A percentile compares a stretch with the other conserved stretches of the same genome.
Conservation (phyloP, 805 yeast genomes). For the Candida nonsorbophila region DNA sequence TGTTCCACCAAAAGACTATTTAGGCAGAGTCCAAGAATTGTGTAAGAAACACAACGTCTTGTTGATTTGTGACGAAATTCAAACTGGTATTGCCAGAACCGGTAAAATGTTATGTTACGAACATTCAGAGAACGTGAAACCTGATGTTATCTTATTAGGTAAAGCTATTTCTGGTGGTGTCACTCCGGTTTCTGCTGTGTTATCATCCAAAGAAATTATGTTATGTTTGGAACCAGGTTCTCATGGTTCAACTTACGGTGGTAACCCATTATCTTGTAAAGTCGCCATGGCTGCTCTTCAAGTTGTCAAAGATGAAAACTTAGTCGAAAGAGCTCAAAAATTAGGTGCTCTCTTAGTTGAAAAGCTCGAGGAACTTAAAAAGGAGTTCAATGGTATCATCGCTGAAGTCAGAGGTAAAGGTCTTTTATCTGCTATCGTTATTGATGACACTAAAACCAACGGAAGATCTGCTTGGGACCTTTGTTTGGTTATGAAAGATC, state of each 20-base stretch:
- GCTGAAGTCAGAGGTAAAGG: conserved; percentile 79
- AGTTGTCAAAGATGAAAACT: conserved; percentile 82
- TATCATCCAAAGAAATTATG: conserved; percentile 89
- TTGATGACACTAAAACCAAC: conserved; percentile 75
- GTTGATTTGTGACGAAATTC: conserved; percentile 94
- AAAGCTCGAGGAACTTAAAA: conserved; percentile 50
- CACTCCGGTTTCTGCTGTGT: conserved; percentile 84
- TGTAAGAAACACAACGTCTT: conserved; percentile 82
- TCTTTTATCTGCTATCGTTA: conserved; percentile 83
- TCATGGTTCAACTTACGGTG: conserved; percentile 97
- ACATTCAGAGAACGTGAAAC: conserved; percentile 73
- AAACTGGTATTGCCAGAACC: conserved; percentile 96
- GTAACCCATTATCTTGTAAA: conserved; percentile 90
- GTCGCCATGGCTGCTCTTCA: conserved; percentile 91
- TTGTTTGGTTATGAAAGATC: conserved; percentile 80
- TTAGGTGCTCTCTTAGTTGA: conserved; percentile 67
- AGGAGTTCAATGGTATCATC: conserved; percentile 47
- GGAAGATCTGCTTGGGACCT: conserved; percentile 96
- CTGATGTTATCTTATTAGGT: conserved; percentile 86
- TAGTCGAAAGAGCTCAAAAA: conserved; percentile 69
- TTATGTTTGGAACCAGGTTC: conserved; percentile 87
- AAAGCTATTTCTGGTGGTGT: conserved; percentile 97
- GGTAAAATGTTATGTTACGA: conserved; percentile 91
- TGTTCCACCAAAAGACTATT: conserved; percentile 83
- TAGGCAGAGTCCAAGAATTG: conserved; percentile 62